Evolutionary conservation across 108 stramenopile species (phyloP), one percentile per base, ranked within the genome.

Genomic region (Conticribra guillardii): DNA sequence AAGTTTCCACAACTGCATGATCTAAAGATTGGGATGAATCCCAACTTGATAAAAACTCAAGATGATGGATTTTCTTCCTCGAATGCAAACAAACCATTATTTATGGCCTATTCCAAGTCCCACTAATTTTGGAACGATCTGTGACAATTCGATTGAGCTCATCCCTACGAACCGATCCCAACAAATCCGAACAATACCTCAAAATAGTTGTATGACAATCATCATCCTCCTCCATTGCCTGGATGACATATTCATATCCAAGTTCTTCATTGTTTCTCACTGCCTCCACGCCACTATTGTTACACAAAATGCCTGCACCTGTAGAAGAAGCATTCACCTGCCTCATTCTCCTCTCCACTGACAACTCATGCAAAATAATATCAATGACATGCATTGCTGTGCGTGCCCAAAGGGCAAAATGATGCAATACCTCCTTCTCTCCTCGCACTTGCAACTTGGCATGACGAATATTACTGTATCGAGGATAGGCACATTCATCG

Each of bases 351-450:
- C 74, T 73, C 55, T 90, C 89, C 41, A 80, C 69, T 51, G 78
- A 71, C 46, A 92, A 70, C 54, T 95, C 93, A 46, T 83, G 66
- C 56, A 87, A 78, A 56, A 91, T 86, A 0, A 91, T 76, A 58
- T 88, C 87, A 55, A 92, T 68, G 0, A 93, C 89, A 33, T 89
- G 83, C 30, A 92, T 67, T 5, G 86, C 91, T 7, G 90, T 88
- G 14, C 79, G 64, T 3, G 91, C 91, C 88, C 91, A 93, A 21
- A 72, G 52, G 1, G 79, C 79, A 84, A 84, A 96, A 57, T 94
- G 92, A 60, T 90, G 87, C 71, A 96, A 69, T 2, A 96, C 93
- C 72, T 89, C 90, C 74, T 96, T 96, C 80, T 96, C 96, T 15
- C 93, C 93, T 5, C 79, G 71, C 11, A 96, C 93, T 76, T 96